phyloP scores from a whole-genome alignment of 2,329 filamentous ascomycete species.

The Anthostomella pinea region DNA sequence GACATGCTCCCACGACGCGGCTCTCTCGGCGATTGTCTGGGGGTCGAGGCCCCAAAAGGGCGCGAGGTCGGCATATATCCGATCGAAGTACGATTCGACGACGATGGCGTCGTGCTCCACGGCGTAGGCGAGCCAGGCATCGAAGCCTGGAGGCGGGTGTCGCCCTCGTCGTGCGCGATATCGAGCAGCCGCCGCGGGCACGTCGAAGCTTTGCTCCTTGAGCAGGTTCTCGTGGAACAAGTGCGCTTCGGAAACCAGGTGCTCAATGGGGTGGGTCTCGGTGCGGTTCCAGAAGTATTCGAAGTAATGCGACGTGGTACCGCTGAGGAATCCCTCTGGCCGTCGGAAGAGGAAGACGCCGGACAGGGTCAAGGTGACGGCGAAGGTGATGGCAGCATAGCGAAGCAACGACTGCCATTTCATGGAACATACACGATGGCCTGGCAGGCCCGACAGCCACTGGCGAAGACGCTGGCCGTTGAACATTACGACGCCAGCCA shows the following conservation, averaged over 20 bases:
- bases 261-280: conserved; percentile 47
- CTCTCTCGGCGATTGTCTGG: conserved; percentile 36
- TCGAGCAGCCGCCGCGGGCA: conserved; percentile 50
- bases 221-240: conserved; percentile 41
- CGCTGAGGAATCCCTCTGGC: conserved; percentile 19
- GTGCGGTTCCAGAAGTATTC: conserved; percentile 24
- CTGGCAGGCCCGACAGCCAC: conserved; percentile 23
- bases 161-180: conserved; percentile 57
- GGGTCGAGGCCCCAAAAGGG: conserved; percentile 58
- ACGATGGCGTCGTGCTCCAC: conserved; percentile 50
- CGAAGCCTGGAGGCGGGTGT: conserved; percentile 63
- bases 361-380: conserved; percentile 22
- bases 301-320: conserved; percentile 19
- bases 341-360: conserved; percentile 21
- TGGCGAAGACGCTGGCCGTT: conserved; percentile 8
- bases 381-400: conserved; percentile 19
- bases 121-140: conserved; percentile 57
- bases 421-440: conserved; percentile 15
- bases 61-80: conserved; percentile 60
- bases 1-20: conserved; percentile 43
- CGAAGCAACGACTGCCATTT: conserved; percentile 21
- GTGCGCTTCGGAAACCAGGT: conserved; percentile 46
- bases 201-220: conserved; percentile 43
- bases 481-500: conserved; percentile 15
- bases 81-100: conserved; percentile 62